Conservation (phyloP, 2,329 filamentous ascomycete genomes). For the Trichoderma guizhouense region DNA sequence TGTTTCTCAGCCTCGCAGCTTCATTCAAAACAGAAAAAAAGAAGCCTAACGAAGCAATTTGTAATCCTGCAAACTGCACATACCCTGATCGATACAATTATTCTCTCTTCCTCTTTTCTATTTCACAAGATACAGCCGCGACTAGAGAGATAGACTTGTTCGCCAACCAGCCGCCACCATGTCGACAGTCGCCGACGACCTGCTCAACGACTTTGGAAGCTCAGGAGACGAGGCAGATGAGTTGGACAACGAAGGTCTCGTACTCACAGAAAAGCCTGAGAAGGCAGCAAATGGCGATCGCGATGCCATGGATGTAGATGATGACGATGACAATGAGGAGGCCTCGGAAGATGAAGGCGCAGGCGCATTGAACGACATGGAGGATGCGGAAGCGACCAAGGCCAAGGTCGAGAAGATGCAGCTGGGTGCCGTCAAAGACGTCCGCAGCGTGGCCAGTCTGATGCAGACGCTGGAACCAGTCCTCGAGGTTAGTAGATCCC, state of each 20-base stretch:
- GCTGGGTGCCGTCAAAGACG: slow-evolving; percentile 68
- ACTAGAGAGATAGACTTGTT: not conserved
- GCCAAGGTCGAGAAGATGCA: slow-evolving; percentile 81
- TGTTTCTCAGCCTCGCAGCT: slow-evolving; percentile 26
- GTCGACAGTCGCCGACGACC: slow-evolving; percentile 89
- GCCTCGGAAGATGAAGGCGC: slow-evolving; percentile 60
- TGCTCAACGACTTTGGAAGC: slow-evolving; percentile 67
- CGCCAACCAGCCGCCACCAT: slow-evolving; percentile 46
- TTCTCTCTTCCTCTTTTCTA: not conserved
- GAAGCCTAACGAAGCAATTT: slow-evolving; percentile 21
- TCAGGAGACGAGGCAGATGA: slow-evolving; percentile 73
- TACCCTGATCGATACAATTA: not conserved
- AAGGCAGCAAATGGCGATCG: slow-evolving; percentile 38
- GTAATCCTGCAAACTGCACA: not conserved
- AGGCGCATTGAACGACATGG: slow-evolving; percentile 46
- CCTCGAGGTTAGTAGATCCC: slow-evolving; percentile 65
- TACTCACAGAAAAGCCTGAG: slow-evolving; percentile 41
- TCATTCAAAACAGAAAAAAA: not conserved
- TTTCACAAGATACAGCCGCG: not conserved
- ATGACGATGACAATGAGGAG: slow-evolving; percentile 40
- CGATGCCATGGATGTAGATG: slow-evolving; percentile 55
- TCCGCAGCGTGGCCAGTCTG: slow-evolving; percentile 73
- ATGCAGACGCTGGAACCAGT: slow-evolving; percentile 81
- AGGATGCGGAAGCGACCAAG: slow-evolving; percentile 68
- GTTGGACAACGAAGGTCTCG: slow-evolving; percentile 49